Percentiles rank a stretch among this genome's conserved stretches.
phyloP scores from a whole-genome alignment of 345 rosid genomes.

The Eucalyptus globulus region DNA sequence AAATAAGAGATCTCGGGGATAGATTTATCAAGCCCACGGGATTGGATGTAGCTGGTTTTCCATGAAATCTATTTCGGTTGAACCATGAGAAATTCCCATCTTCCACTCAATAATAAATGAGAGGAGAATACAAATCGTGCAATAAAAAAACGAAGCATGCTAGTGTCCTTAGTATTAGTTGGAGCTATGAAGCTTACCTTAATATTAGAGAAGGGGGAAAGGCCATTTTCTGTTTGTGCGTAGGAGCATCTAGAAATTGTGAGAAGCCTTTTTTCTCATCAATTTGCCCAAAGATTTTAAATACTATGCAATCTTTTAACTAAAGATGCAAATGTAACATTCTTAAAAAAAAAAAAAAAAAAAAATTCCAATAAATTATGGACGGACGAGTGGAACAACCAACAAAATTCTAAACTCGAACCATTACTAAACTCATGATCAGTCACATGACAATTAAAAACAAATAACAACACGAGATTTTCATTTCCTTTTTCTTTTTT shows the following conservation, averaged over 20 bases:
- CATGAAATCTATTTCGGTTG: no score
- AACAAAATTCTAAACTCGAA: neutral
- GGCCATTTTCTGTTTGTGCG: no score
- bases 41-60: fast-evolving
- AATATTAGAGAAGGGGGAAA: no score
- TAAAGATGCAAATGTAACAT: neutral
- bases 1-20: no score
- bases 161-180: no score
- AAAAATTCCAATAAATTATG: neutral
- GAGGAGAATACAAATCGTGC: neutral
- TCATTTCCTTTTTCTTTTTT: no score
- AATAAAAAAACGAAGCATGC: no score
- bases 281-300: neutral
- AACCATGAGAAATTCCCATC: neutral
- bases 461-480: no score
- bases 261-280: neutral
- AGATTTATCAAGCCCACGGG: no score
- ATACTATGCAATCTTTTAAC: neutral
- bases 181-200: no score
- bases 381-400: neutral
- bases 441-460: neutral
- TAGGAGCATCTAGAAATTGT: neutral
- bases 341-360: neutral
- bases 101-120: neutral
- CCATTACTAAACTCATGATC: neutral